phyloP scores from a whole-genome alignment of 768 basidiomycete genomes.

The Phaeolepiota aurea region DNA sequence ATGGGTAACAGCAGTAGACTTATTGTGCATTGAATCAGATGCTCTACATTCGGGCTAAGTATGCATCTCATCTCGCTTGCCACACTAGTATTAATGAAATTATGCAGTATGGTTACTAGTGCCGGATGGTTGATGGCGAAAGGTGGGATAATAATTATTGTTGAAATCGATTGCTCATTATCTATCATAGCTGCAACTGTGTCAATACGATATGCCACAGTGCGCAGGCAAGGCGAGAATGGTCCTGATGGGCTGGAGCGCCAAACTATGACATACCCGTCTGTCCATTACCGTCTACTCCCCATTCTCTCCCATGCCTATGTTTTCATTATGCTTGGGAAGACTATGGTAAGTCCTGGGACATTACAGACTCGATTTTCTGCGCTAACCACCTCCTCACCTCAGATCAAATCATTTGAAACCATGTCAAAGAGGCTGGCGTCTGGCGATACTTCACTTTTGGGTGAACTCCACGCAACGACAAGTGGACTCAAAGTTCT shows the following conservation, averaged over 20 bases:
- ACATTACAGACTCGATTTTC: background rate
- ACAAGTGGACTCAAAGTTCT: conserved; percentile 64
- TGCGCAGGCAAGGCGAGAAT: conserved; percentile 58
- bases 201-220: conserved; percentile 63
- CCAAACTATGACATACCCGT: conserved; percentile 67
- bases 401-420: conserved; percentile 42
- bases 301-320: conserved; percentile 64
- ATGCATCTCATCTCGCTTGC: conserved; percentile 9
- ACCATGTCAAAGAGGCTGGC: conserved; percentile 39
- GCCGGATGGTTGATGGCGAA: conserved; percentile 59
- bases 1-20: background rate
- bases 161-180: no score
- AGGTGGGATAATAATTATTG: no score
- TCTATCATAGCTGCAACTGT: conserved; percentile 41
- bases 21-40: conserved; percentile 49
- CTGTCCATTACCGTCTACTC: conserved; percentile 62
- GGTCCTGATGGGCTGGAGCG: conserved; percentile 47
- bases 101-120: conserved; percentile 49
- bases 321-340: conserved; percentile 59
- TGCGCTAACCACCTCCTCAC: background rate
- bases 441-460: conserved; percentile 47
- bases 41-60: conserved; percentile 67
- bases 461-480: conserved; percentile 67
- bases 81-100: background rate
- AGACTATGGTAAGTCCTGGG: conserved; percentile 43